These are phyloP conservation scores for Didymella exigua DNA, from an alignment of 2,329 filamentous ascomycete genomes.

Conservation along the genomic window DNA sequence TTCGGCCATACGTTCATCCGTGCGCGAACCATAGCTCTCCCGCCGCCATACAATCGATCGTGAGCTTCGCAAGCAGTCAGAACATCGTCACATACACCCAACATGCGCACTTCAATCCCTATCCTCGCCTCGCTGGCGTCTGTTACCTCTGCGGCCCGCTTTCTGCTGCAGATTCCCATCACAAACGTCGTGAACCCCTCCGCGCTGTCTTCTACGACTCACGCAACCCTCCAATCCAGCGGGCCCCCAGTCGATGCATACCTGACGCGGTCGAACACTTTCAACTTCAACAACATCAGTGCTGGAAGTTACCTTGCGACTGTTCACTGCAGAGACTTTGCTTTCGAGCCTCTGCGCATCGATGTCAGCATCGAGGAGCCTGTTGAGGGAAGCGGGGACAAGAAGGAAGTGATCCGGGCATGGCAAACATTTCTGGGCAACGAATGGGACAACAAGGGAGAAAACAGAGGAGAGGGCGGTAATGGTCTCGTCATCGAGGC, in stretches of 20 bases:
- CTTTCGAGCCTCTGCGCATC: slow-evolving; percentile 79
- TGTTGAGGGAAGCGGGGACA: slow-evolving; percentile 37
- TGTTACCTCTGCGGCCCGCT: slow-evolving; percentile 49
- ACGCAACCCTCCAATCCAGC: slow-evolving; percentile 68
- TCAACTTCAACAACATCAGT: slow-evolving; percentile 75
- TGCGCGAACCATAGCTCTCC: slow-evolving; percentile 12
- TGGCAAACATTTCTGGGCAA: slow-evolving; percentile 91
- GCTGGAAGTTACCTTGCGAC: slow-evolving; percentile 80
- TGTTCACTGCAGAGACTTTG: slow-evolving; percentile 74
- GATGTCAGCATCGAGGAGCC: slow-evolving; percentile 62
- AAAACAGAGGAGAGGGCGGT: slow-evolving; percentile 55
- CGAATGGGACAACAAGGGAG: slow-evolving; percentile 86
- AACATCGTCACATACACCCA: slow-evolving; percentile 11
- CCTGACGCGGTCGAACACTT: slow-evolving; percentile 70
- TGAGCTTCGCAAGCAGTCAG: slow-evolving; percentile 7
- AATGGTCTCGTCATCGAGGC: slow-evolving; percentile 64
- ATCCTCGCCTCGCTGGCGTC: slow-evolving; percentile 51
- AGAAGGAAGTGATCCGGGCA: slow-evolving; percentile 60
- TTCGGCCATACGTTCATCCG: slow-evolving; percentile 3
- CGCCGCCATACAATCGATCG: slow-evolving; percentile 1
- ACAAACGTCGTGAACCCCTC: slow-evolving; percentile 53
- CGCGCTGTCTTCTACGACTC: slow-evolving; percentile 61
- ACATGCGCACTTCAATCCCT: slow-evolving; percentile 44
- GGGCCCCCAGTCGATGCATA: slow-evolving; percentile 62
- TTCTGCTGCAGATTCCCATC: slow-evolving; percentile 60